Conservation (phyloP, 176 grass and related monocot genomes). For the Thinopyrum elongatum region DNA sequence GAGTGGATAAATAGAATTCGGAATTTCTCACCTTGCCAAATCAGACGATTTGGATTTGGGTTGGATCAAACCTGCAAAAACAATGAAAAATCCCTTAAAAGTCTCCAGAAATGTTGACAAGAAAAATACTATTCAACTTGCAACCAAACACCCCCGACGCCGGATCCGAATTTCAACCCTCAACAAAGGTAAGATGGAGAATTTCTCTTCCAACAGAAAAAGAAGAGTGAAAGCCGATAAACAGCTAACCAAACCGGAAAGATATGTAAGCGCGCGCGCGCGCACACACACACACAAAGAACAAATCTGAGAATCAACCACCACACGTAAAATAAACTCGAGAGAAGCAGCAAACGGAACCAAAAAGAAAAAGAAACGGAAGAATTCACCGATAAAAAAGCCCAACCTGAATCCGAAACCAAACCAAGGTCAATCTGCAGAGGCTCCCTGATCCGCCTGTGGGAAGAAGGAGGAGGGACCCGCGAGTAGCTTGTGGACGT, state of each 20-base stretch:
- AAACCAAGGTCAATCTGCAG: background rate
- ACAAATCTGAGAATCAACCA: background rate
- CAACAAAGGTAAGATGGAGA: background rate
- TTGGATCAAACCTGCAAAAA: slow-evolving; percentile 32
- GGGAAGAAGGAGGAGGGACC: background rate
- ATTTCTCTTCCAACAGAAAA: background rate
- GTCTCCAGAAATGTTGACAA: background rate
- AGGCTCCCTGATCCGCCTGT: background rate
- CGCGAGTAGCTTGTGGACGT: background rate
- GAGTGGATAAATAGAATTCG: background rate
- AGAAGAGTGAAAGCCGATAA: background rate
- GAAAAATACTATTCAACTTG: background rate
- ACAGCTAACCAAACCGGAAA: background rate
- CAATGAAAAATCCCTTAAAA: background rate
- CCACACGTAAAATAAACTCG: background rate
- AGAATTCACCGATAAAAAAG: background rate
- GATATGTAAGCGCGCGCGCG: background rate
- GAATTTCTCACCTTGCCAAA: slow-evolving; percentile 25
- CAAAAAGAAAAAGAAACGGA: background rate
- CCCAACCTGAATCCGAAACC: background rate
- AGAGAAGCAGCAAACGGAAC: background rate
- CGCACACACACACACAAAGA: background rate
- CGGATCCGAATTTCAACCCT: background rate
- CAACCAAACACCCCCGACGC: background rate
- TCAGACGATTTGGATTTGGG: background rate